Evolutionary conservation across 1,284 basidiomycete genomes (phyloP).

Genomic region (Vanrija sp.): DNA sequence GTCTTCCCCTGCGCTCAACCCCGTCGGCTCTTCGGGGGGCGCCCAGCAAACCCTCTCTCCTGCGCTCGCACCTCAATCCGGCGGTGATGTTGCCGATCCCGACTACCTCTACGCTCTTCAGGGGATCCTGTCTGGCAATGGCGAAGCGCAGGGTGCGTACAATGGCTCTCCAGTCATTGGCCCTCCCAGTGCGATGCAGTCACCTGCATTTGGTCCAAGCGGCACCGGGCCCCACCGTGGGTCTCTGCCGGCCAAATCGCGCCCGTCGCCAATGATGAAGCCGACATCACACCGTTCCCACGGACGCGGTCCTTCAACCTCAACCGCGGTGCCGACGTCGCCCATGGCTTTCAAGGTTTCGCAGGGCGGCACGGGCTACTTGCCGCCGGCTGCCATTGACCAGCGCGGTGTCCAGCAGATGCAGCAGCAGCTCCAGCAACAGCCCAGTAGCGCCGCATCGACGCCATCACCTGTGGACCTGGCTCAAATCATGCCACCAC

Average conservation of each 20-base stretch:
- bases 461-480: constrained; percentile 79
- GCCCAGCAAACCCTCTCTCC: constrained; percentile 46
- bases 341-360: constrained; percentile 23
- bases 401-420: constrained; percentile 23
- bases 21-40: constrained; percentile 41
- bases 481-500: constrained; percentile 58
- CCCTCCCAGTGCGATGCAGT: constrained; percentile 8
- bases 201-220: constrained; percentile 10
- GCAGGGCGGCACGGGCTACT: constrained; percentile 23
- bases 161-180: constrained; percentile 12
- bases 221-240: constrained; percentile 40
- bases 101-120: constrained; percentile 39
- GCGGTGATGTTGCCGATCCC: constrained; percentile 33
- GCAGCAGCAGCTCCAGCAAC: constrained; percentile 9
- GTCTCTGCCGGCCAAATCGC: constrained; percentile 35
- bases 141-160: constrained; percentile 1
- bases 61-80: constrained; percentile 36
- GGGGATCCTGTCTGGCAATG: constrained; percentile 29
- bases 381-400: constrained; percentile 41
- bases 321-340: constrained; percentile 25
- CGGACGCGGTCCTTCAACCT: constrained; percentile 10
- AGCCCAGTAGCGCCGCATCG: constrained; percentile 25
- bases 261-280: constrained; percentile 49
- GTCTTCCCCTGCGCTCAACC: constrained; percentile 41
- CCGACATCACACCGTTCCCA: constrained; percentile 39